These are phyloP conservation scores for Talaromyces liani DNA, from an alignment of 495 filamentous ascomycete species.

Conservation along the genomic window DNA sequence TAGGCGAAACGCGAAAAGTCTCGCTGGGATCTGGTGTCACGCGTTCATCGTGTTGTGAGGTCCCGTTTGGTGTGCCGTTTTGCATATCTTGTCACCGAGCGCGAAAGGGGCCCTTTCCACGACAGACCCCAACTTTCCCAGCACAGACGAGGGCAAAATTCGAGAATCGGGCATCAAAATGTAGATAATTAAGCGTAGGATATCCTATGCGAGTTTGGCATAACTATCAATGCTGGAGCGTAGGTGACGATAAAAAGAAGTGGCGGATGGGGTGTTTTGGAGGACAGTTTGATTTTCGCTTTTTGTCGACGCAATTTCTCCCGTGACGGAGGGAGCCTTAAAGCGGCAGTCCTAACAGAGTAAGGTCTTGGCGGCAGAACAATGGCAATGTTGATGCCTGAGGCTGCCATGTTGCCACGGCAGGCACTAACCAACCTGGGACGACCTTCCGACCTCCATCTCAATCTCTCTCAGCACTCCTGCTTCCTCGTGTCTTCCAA, in stretches of 20 bases:
- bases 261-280: conserved; percentile 26
- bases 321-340: conserved; percentile 1
- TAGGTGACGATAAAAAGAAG: conserved; percentile 31
- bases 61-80: conserved; percentile 46
- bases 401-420: conserved; percentile 8
- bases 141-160: conserved; percentile 54
- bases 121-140: conserved; percentile 59
- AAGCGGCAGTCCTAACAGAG: too few relatives aligned
- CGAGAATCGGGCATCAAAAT: conserved; percentile 57
- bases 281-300: conserved; percentile 31
- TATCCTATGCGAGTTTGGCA: conserved; percentile 53
- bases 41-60: conserved; percentile 38
- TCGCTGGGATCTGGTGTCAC: conserved; percentile 30
- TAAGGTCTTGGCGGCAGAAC: neutral
- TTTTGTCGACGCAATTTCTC: conserved; percentile 16
- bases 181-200: conserved; percentile 45
- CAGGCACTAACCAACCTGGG: conserved; percentile 22
- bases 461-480: conserved; percentile 21
- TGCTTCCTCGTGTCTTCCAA: conserved; percentile 9
- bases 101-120: conserved; percentile 39
- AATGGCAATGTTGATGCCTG: conserved; percentile 20
- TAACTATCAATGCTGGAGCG: conserved; percentile 43
- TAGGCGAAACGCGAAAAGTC: conserved; percentile 18
- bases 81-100: conserved; percentile 49
- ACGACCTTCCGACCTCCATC: conserved; percentile 14